phyloP scores from a whole-genome alignment of 805 yeast species.

The Gaillardinia entomophila region DNA sequence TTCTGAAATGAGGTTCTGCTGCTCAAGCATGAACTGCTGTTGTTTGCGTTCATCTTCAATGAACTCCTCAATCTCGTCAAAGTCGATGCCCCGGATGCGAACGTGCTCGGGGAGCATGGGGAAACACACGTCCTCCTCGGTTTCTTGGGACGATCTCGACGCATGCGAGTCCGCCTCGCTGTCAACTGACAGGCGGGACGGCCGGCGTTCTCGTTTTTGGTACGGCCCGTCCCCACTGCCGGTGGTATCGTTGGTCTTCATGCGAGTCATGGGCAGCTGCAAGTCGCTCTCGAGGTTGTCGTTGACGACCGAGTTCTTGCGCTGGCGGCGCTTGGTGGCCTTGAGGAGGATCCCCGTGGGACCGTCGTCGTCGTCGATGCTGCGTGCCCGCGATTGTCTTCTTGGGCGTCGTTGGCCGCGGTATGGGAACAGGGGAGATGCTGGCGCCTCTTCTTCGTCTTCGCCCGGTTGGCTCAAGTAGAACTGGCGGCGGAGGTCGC shows the following conservation, averaged over 20 bases:
- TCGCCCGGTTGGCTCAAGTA: not conserved
- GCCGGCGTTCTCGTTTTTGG: conserved; percentile 24
- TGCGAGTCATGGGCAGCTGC: conserved; percentile 22
- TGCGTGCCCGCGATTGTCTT: not conserved
- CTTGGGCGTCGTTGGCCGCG: not conserved
- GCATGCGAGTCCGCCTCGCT: conserved; percentile 69
- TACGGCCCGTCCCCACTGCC: conserved; percentile 9
- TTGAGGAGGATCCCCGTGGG: not conserved
- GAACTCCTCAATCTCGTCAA: conserved; percentile 83
- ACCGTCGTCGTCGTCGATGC: not conserved
- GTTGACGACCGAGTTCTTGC: conserved; percentile 1
- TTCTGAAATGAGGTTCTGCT: conserved; percentile 20
- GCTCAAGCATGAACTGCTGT: conserved; percentile 18
- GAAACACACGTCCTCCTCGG: conserved; percentile 96
- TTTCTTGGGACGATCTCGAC: conserved; percentile 77
- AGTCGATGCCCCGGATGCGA: conserved; percentile 73
- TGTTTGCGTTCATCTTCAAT: conserved; percentile 56
- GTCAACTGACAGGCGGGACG: conserved; percentile 39
- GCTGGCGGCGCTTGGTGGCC: not conserved
- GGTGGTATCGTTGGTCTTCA: conserved; percentile 17
- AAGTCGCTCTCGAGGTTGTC: conserved; percentile 19
- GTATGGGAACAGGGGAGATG: not conserved
- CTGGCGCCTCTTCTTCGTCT: not conserved
- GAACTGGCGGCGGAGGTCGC: not conserved
- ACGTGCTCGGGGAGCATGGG: conserved; percentile 73